Evolutionary conservation across 305 asterid genomes (phyloP).

Genomic region (Fraxinus sp.): DNA sequence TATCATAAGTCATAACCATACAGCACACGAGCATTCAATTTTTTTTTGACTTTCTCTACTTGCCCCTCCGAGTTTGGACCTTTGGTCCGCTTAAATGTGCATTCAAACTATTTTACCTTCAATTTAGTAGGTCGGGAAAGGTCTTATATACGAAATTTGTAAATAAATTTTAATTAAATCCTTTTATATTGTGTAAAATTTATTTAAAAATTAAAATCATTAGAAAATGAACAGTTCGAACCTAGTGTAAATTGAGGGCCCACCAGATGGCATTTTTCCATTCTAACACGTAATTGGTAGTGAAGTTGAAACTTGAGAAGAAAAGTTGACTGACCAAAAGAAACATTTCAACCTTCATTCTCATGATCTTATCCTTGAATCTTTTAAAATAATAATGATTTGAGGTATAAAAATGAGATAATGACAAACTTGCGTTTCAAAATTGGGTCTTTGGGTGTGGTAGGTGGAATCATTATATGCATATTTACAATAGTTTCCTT

Average conservation of each 20-base stretch:
- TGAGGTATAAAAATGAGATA: not conserved
- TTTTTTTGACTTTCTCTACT: too few relatives aligned
- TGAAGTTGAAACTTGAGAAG: conserved; percentile 25
- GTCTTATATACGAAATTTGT: too few relatives aligned
- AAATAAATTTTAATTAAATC: not conserved
- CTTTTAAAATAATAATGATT: conserved; percentile 20
- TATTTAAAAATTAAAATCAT: too few relatives aligned
- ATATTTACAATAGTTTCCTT: conserved; percentile 19
- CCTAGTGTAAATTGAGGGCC: not conserved
- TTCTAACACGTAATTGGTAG: conserved; percentile 33
- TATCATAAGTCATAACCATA: too few relatives aligned
- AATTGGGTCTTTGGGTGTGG: conserved; percentile 10
- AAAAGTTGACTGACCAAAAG: conserved; percentile 24
- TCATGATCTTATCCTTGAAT: conserved; percentile 14
- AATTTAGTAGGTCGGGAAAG: too few relatives aligned
- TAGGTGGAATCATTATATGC: conserved; percentile 21
- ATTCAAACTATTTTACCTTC: too few relatives aligned
- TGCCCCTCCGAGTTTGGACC: too few relatives aligned
- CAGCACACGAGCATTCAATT: too few relatives aligned
- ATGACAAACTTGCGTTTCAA: not conserved
- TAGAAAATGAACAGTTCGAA: not conserved
- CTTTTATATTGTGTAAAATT: too few relatives aligned
- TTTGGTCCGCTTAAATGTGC: too few relatives aligned
- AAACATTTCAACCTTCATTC: conserved; percentile 23
- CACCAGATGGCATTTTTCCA: conserved; percentile 22